Evolutionary conservation across 352 stramenopile species (phyloP).

Genomic region (Globisporangium nagaii): DNA sequence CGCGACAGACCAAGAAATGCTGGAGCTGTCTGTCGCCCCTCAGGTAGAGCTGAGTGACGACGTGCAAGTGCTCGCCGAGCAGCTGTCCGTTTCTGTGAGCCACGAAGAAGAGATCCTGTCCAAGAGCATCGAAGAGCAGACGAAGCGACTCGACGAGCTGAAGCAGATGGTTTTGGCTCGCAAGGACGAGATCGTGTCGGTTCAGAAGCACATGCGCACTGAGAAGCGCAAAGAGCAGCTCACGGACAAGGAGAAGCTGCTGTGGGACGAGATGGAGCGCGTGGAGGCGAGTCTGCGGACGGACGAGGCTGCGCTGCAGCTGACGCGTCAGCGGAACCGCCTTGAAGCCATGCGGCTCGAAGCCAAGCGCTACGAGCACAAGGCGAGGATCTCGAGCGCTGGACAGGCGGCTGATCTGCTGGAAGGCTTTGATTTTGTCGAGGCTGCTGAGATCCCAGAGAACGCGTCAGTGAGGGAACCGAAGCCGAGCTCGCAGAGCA

Average conservation of each 20-base stretch:
- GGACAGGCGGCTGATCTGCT: slow-evolving; percentile 3
- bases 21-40: neutral
- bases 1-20: neutral
- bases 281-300: slow-evolving; percentile 28
- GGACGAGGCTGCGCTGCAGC: slow-evolving; percentile 33
- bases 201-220: slow-evolving; percentile 46
- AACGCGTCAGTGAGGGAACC: too few species aligned
- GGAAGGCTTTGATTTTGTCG: slow-evolving; percentile 30
- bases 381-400: slow-evolving; percentile 1
- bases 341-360: slow-evolving; percentile 42
- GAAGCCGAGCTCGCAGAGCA: neutral
- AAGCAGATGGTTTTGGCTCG: slow-evolving; percentile 33
- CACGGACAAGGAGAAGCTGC: slow-evolving; percentile 28
- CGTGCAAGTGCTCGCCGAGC: neutral
- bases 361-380: slow-evolving; percentile 17
- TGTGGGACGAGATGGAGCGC: slow-evolving; percentile 45
- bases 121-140: slow-evolving; percentile 67
- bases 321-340: slow-evolving; percentile 41
- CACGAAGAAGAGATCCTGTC: slow-evolving; percentile 34
- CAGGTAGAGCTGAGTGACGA: neutral
- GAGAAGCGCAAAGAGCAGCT: slow-evolving; percentile 46
- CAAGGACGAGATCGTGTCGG: slow-evolving; percentile 28
- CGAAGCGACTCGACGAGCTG: slow-evolving; percentile 36
- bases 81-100: slow-evolving; percentile 17
- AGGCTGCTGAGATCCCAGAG: slow-evolving; percentile 7